phyloP scores from a whole-genome alignment of 306 rosid species.

The Corylus avellana region DNA sequence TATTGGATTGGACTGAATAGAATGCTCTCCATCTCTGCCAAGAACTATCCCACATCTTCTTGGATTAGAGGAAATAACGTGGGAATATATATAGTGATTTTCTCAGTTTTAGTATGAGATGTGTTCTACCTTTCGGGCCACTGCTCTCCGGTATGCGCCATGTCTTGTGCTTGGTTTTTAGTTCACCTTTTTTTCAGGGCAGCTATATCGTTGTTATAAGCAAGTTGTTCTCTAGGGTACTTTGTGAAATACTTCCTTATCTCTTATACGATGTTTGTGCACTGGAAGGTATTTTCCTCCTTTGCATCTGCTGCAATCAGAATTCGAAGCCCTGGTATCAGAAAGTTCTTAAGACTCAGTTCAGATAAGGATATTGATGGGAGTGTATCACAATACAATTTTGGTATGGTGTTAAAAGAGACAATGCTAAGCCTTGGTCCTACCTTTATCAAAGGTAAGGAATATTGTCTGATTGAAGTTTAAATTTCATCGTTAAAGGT shows the following conservation, averaged over 20 bases:
- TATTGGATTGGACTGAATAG: background rate
- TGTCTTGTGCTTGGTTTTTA: background rate
- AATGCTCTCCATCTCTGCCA: background rate
- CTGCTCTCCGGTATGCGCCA: background rate
- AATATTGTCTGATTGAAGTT: slow-evolving; percentile 26
- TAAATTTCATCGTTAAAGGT: slow-evolving; percentile 14
- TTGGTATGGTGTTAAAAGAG: slow-evolving; percentile 80
- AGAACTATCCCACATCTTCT: background rate
- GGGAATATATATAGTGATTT: too few species aligned
- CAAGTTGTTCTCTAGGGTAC: slow-evolving; percentile 12
- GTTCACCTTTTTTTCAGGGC: background rate
- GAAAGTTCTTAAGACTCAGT: slow-evolving; percentile 40
- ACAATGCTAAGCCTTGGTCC: slow-evolving; percentile 91
- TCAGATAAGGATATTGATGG: slow-evolving; percentile 45
- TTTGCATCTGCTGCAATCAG: slow-evolving; percentile 74
- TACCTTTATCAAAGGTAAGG: slow-evolving; percentile 89
- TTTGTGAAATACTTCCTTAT: slow-evolving; percentile 32
- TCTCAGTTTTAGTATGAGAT: background rate
- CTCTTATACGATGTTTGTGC: slow-evolving; percentile 28
- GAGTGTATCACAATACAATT: slow-evolving; percentile 58
- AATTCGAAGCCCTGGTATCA: slow-evolving; percentile 62
- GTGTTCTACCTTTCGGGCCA: background rate
- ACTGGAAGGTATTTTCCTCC: slow-evolving; percentile 71
- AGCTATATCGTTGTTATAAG: background rate
- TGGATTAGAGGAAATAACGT: background rate